Conservation (phyloP, 257 asterid species). For the Hygrophila difformis region DNA sequence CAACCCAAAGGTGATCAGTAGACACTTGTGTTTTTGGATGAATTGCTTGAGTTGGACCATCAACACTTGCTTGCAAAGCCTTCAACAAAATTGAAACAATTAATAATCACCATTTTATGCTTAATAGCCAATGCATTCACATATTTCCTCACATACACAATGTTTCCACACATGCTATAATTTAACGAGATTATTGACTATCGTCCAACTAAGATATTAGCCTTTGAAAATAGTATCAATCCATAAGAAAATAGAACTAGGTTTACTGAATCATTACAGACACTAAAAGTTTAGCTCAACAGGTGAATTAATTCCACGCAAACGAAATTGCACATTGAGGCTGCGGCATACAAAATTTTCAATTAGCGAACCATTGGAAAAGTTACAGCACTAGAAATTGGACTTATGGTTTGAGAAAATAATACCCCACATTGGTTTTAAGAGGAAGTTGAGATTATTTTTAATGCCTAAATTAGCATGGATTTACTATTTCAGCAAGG, state of each 20-base stretch:
- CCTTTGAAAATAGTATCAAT: no score
- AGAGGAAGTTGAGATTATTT: not conserved
- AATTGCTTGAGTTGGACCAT: conserved; percentile 30
- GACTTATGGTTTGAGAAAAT: not conserved
- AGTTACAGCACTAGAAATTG: not conserved
- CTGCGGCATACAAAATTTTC: no score
- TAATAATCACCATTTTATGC: conserved; percentile 7
- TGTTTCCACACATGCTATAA: not conserved
- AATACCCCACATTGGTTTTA: not conserved
- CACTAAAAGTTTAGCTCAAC: no score
- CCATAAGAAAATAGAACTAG: no score
- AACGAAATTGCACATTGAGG: no score
- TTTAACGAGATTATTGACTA: no score
- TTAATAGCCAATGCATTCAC: conserved; percentile 2
- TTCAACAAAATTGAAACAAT: conserved; percentile 18
- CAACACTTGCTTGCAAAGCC: conserved; percentile 75
- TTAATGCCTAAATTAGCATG: no score
- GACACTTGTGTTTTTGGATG: conserved; percentile 32
- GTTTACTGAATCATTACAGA: no score
- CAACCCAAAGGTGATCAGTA: conserved; percentile 89
- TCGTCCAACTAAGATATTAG: no score
- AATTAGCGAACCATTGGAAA: no score
- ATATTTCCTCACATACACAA: not conserved
- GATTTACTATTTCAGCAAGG: no score
- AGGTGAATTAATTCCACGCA: no score